phyloP scores from a whole-genome alignment of 805 yeast species.

The Starmerella lactis-condensi region DNA sequence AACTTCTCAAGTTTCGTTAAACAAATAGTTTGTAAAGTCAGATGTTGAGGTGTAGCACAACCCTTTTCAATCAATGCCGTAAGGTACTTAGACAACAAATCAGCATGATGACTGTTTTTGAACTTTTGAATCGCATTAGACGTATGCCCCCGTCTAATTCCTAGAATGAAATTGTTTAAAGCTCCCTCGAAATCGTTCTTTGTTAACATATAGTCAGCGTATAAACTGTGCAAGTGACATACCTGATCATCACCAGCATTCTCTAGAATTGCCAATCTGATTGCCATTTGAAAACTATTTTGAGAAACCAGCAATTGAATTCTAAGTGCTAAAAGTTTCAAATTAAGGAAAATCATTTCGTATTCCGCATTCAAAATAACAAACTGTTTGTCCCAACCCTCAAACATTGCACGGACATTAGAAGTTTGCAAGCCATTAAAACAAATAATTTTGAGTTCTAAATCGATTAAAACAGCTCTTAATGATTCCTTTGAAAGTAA shows the following conservation, averaged over 20 bases:
- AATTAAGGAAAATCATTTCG: slow-evolving; percentile 44
- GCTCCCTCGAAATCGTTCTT: slow-evolving; percentile 53
- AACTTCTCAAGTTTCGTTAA: slow-evolving; percentile 51
- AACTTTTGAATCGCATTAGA: slow-evolving; percentile 65
- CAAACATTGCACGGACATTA: slow-evolving; percentile 40
- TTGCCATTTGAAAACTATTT: slow-evolving; percentile 54
- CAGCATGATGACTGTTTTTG: slow-evolving; percentile 56
- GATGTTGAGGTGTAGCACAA: slow-evolving; percentile 56
- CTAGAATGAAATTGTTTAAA: slow-evolving; percentile 49
- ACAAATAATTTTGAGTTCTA: slow-evolving; percentile 48
- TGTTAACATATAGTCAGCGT: slow-evolving; percentile 55
- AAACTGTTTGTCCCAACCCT: slow-evolving; percentile 38
- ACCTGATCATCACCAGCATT: slow-evolving; percentile 12
- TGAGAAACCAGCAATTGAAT: slow-evolving; percentile 49
- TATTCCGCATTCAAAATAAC: slow-evolving; percentile 65
- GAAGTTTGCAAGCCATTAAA: slow-evolving; percentile 52
- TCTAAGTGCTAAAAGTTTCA: slow-evolving; percentile 48
- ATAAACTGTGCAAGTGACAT: slow-evolving; percentile 26
- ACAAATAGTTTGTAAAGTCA: slow-evolving; percentile 59
- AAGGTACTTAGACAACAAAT: slow-evolving; percentile 43
- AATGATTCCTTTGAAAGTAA: slow-evolving; percentile 26
- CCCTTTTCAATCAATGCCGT: slow-evolving; percentile 38
- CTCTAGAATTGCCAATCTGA: slow-evolving; percentile 37
- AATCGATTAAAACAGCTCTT: slow-evolving; percentile 48
- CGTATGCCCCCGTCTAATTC: slow-evolving; percentile 38